A percentile compares a stretch with the other conserved stretches of the same genome.
Conservation (phyloP, 768 basidiomycete genomes). For the Leucocoprinus birnbaumii region DNA sequence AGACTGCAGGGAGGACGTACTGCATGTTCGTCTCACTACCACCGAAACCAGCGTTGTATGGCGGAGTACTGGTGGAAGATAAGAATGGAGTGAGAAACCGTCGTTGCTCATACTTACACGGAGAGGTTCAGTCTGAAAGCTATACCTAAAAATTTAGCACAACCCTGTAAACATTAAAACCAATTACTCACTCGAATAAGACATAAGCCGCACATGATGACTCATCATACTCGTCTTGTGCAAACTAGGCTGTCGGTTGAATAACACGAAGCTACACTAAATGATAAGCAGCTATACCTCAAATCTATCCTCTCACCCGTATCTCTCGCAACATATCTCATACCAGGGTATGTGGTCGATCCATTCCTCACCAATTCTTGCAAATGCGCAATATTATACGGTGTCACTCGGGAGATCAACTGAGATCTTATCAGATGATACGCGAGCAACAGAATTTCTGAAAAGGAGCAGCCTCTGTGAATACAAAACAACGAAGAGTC, state of each 20-base stretch:
- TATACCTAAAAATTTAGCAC: slow-evolving; percentile 26
- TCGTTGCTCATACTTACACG: slow-evolving; percentile 60
- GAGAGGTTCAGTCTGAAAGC: slow-evolving; percentile 98
- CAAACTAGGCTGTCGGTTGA: slow-evolving; percentile 97
- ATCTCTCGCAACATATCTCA: slow-evolving; percentile 94
- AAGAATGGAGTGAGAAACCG: slow-evolving; percentile 17
- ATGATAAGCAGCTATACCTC: slow-evolving; percentile 55
- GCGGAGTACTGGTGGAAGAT: slow-evolving; percentile 84
- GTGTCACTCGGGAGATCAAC: slow-evolving; percentile 98
- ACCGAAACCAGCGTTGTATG: slow-evolving; percentile 99
- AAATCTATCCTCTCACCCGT: slow-evolving; percentile 97
- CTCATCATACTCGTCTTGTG: slow-evolving; percentile 99
- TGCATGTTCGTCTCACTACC: slow-evolving; percentile 99
- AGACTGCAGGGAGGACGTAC: slow-evolving; percentile 42
- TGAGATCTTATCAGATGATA: too few species aligned
- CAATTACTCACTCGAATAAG: slow-evolving; percentile 90
- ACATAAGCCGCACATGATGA: slow-evolving; percentile 95
- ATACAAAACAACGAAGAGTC: too few species aligned
- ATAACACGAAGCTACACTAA: slow-evolving; percentile 71
- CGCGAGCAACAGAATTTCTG: too few species aligned
- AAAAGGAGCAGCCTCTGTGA: too few species aligned
- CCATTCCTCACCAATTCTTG: slow-evolving; percentile 96
- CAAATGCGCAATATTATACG: slow-evolving; percentile 92
- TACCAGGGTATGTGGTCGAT: slow-evolving; percentile 92
- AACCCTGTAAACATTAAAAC: neutral